phyloP scores from a whole-genome alignment of 2,329 filamentous ascomycete species.

The Leptodontidium sp. region DNA sequence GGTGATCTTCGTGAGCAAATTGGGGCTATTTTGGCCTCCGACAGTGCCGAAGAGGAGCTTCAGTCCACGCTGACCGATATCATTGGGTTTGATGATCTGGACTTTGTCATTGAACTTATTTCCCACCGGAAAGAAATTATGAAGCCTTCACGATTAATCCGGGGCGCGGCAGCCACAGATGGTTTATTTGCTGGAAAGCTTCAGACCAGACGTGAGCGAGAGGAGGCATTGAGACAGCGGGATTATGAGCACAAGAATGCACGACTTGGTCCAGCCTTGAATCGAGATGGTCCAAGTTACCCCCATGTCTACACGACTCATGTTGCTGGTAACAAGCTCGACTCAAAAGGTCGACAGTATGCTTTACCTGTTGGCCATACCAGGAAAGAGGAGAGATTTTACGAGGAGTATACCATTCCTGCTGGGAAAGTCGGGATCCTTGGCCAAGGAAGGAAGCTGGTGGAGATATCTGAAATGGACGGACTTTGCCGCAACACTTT shows the following conservation, averaged over 20 bases:
- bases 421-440: conserved; percentile 81
- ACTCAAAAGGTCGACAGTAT: conserved; percentile 81
- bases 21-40: conserved; percentile 73
- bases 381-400: conserved; percentile 76
- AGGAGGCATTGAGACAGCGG: conserved; percentile 76
- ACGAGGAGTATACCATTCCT: conserved; percentile 89
- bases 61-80: conserved; percentile 90
- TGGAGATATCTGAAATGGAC: conserved; percentile 84
- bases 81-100: conserved; percentile 90
- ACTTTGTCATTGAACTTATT: conserved; percentile 92
- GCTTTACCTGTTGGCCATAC: conserved; percentile 79
- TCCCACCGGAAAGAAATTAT: conserved; percentile 76
- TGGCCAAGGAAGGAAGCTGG: conserved; percentile 74
- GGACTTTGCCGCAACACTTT: conserved; percentile 91
- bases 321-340: conserved; percentile 85
- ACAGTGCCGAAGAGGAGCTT: conserved; percentile 80
- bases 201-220: conserved; percentile 78
- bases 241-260: conserved; percentile 87
- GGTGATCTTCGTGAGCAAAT: conserved; percentile 82
- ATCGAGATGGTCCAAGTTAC: conserved; percentile 77
- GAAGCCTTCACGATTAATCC: conserved; percentile 49
- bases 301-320: conserved; percentile 92
- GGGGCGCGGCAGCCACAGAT: conserved; percentile 66
- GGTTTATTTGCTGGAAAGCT: conserved; percentile 62
- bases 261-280: conserved; percentile 72